phyloP scores from a whole-genome alignment of 208 protist genomes.

The Porcisia deanei region DNA sequence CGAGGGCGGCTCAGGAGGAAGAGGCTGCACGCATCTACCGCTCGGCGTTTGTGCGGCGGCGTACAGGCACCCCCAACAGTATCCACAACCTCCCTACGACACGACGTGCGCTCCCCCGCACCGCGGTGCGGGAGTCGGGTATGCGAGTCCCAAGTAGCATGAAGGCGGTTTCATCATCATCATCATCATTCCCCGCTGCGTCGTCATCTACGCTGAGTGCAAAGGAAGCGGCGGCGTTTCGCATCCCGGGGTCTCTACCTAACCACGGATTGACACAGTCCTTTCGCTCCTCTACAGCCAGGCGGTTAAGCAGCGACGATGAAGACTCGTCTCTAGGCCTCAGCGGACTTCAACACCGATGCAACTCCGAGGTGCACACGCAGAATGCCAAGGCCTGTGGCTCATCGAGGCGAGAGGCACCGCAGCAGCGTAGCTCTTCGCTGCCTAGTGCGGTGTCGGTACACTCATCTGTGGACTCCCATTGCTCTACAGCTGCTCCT shows the following conservation, averaged over 20 bases:
- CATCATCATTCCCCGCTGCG: not conserved
- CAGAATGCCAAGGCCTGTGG: not conserved
- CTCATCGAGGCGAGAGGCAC: not conserved
- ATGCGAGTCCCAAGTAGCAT: not conserved
- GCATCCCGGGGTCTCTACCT: not conserved
- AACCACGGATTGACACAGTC: not conserved
- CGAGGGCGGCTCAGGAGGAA: slow-evolving; percentile 19
- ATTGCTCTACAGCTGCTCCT: not conserved
- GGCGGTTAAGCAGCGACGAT: not conserved
- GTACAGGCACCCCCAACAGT: not conserved
- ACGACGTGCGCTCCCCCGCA: not conserved
- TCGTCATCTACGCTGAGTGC: not conserved
- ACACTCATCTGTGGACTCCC: slow-evolving; percentile 1
- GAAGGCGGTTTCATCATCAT: not conserved
- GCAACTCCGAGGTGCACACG: not conserved
- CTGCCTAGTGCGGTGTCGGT: not conserved
- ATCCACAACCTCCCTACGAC: not conserved
- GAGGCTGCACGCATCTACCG: slow-evolving; percentile 34
- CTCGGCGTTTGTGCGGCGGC: slow-evolving; percentile 5
- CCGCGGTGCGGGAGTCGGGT: not conserved
- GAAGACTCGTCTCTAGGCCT: not conserved
- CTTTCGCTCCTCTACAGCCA: not conserved
- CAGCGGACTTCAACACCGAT: not conserved
- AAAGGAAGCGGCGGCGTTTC: not conserved
- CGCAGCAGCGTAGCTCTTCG: not conserved